Percentiles rank a stretch among this genome's conserved stretches.
These are phyloP conservation scores for Diaporthe sp. DNA, from an alignment of 2,329 filamentous ascomycete genomes.

Conservation along the genomic window DNA sequence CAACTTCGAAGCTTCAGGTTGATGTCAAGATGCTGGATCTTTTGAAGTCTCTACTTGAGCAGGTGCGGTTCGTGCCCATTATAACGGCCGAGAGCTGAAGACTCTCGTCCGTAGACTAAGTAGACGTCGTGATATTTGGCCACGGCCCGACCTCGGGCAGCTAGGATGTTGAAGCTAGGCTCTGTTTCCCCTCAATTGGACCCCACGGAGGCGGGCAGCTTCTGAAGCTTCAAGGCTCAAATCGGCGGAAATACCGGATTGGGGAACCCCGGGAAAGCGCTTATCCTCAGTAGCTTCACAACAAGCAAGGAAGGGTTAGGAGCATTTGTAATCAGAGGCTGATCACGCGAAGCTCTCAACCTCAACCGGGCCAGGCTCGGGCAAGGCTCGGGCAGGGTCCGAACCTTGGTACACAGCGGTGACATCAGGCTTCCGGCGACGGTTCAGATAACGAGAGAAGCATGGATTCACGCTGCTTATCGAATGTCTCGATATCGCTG, in stretches of 20 bases:
- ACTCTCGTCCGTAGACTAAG: not conserved
- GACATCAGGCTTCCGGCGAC: not conserved
- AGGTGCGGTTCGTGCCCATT: not conserved
- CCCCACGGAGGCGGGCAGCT: not conserved
- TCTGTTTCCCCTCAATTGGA: not conserved
- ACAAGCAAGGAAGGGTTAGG: conserved; percentile 1
- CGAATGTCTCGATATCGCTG: not conserved
- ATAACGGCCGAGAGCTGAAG: not conserved
- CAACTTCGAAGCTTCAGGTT: not conserved
- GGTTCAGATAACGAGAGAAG: not conserved
- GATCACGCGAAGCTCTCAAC: not conserved
- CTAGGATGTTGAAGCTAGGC: not conserved
- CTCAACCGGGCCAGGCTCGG: not conserved
- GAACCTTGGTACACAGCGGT: not conserved
- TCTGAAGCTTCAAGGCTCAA: not conserved
- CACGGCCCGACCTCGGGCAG: conserved; percentile 19
- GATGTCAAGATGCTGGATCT: not conserved
- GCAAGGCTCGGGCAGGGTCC: not conserved
- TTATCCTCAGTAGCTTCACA: not conserved
- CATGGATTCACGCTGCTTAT: not conserved
- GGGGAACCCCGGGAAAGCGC: not conserved
- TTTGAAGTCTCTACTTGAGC: not conserved
- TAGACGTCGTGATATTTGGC: not conserved
- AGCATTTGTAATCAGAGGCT: not conserved
- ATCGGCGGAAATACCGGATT: not conserved